Base-by-base conservation (phyloP, 352 stramenopile species). In the Globisporangium rhizosaccharum region DNA sequence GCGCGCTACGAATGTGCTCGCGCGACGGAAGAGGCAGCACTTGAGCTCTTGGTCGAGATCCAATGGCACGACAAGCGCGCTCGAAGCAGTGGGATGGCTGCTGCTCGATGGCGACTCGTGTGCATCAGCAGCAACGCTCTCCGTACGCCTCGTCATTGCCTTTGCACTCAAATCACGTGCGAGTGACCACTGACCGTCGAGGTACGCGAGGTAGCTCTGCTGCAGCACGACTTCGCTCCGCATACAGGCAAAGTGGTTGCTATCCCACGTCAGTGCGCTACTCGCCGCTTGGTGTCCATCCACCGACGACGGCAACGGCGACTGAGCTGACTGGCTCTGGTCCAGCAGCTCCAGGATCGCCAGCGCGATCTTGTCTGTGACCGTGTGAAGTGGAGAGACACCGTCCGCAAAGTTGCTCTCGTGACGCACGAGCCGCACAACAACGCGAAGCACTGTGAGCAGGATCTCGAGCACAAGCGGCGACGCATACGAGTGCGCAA, bases 11-110 rank as follows among this genome's bases (percentile, higher is more conserved):
- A 81, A 70, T 2, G 73, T 77, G 41, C 72, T 73, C 26, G 45
- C 58, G 50, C 61, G 66, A 39, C 59, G 37, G 14, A 74, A 59
- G 0, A 80, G 37, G 10, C 67, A 73, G 48, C 65, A 82, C 36
- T 71, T 69, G 15, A 80, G 55, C 33, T 82, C 59, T 25, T 80
- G 66, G 23, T 82, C 73, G 18, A 88, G 49, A 23, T 70, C 51
- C 2, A 64, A 48, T 15, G 53, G 28, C 15, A 59, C 41, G 51
- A 48, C 26, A 11, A 39, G 33, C 10, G 33, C 33, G 33, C 33
- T 39, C n/a, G 42, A 55, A 20, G 47, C 12, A 39, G 10, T 17
- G 17, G 44, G 7, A 6, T 50, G 17, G 11, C 30, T 37, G 30
- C 26, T 17, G 12, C 7, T 47, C 15, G 6, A 7, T 3, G 14